These are phyloP conservation scores for Moricandia moricandioides DNA, from an alignment of 345 rosid genomes.

Conservation along the genomic window DNA sequence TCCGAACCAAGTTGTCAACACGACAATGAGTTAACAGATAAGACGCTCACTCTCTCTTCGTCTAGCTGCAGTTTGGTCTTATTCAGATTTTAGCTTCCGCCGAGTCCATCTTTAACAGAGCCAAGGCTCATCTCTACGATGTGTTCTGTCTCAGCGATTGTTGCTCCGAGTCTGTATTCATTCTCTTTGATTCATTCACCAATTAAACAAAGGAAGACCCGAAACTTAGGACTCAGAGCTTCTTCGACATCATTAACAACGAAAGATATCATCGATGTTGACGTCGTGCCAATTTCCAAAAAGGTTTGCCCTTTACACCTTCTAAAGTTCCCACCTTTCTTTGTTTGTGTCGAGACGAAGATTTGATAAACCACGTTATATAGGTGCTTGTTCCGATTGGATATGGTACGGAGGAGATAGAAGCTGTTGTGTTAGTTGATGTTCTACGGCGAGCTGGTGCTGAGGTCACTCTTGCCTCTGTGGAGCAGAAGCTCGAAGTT, in stretches of 20 bases:
- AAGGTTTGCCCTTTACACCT: constrained; percentile 41
- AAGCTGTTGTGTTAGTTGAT: constrained; percentile 73
- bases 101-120: constrained; percentile 3
- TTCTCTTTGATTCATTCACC: constrained; percentile 34
- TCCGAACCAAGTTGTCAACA: no score
- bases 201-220: constrained; percentile 20
- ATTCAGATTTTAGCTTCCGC: constrained; percentile 16
- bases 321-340: not conserved
- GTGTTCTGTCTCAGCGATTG: constrained; percentile 8
- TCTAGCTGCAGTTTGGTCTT: constrained; percentile 23
- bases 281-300: constrained; percentile 38
- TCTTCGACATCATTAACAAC: constrained; percentile 23
- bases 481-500: constrained; percentile 78
- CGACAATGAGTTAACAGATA: not conserved
- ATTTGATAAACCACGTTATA: not conserved
- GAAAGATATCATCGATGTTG: not conserved
- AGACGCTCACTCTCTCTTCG: constrained; percentile 7
- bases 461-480: constrained; percentile 78
- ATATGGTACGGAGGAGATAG: constrained; percentile 90
- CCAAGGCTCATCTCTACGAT: constrained; percentile 18
- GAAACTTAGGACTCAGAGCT: constrained; percentile 28
- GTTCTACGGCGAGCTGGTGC: constrained; percentile 94
- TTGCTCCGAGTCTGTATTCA: constrained; percentile 16
- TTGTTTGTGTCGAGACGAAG: not conserved
- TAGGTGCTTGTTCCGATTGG: constrained; percentile 90